Conservation (phyloP, 2,329 filamentous ascomycete species). For the Botryotinia globosa region DNA sequence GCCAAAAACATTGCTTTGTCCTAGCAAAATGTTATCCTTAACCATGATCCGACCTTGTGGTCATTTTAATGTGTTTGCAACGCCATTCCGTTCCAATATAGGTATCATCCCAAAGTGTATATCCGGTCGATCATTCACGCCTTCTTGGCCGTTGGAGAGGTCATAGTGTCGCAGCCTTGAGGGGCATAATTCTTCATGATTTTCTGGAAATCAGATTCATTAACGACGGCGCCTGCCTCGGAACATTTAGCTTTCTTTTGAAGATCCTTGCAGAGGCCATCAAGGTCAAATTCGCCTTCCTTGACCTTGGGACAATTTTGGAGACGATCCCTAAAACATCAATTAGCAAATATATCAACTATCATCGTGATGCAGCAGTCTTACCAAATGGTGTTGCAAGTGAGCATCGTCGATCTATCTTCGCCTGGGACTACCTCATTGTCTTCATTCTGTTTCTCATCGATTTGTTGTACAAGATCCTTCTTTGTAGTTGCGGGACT, state of each 20-base stretch:
- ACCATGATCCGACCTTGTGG: slow-evolving; percentile 13
- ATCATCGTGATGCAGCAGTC: slow-evolving; percentile 36
- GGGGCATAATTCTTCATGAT: slow-evolving; percentile 54
- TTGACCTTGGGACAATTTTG: slow-evolving; percentile 85
- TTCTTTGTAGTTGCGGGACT: slow-evolving; percentile 52
- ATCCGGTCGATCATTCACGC: slow-evolving; percentile 8
- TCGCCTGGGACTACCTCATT: slow-evolving; percentile 64
- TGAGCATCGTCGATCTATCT: slow-evolving; percentile 64
- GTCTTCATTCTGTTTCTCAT: slow-evolving; percentile 68
- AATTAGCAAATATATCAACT: slow-evolving; percentile 4
- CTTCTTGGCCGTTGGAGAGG: neutral
- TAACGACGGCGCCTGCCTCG: slow-evolving; percentile 83
- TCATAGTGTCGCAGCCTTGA: neutral
- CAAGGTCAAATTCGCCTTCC: slow-evolving; percentile 88
- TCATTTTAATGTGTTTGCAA: slow-evolving; percentile 16
- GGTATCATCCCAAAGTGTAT: slow-evolving; percentile 5
- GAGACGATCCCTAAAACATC: slow-evolving; percentile 72
- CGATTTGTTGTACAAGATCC: slow-evolving; percentile 74
- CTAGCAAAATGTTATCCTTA: slow-evolving; percentile 14
- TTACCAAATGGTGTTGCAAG: slow-evolving; percentile 91
- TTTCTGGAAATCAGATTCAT: slow-evolving; percentile 81
- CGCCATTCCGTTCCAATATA: slow-evolving; percentile 13
- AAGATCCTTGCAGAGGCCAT: slow-evolving; percentile 86
- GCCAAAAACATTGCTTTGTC: slow-evolving; percentile 13
- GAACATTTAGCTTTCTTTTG: slow-evolving; percentile 96